A percentile compares a stretch with the other conserved stretches of the same genome.
Evolutionary conservation across 2,329 filamentous ascomycete species (phyloP).

Genomic region (Diaporthe citrichinensis): DNA sequence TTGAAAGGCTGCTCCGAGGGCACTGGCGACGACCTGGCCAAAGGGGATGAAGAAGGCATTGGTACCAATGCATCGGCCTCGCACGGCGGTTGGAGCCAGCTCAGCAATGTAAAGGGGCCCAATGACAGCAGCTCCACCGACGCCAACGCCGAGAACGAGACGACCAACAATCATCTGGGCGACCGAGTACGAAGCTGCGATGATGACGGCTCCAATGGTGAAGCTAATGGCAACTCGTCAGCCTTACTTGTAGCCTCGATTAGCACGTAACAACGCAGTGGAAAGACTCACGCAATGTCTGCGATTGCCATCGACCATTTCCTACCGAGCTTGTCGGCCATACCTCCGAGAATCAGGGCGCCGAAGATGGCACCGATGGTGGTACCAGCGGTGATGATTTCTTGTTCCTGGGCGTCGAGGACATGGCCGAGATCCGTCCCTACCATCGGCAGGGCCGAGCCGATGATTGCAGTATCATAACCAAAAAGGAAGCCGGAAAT

Average conservation of each 20-base stretch:
- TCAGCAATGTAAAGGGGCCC: slow-evolving; percentile 3
- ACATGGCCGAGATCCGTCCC: neutral
- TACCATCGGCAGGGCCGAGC: slow-evolving; percentile 32
- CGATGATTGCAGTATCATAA: slow-evolving; percentile 58
- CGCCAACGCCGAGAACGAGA: slow-evolving; percentile 9
- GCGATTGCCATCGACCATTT: slow-evolving; percentile 9
- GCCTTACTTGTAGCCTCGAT: neutral
- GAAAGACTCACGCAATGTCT: neutral
- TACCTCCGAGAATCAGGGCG: neutral
- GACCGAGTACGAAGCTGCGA: slow-evolving; percentile 10
- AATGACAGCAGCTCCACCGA: slow-evolving; percentile 3
- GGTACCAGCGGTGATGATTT: slow-evolving; percentile 3
- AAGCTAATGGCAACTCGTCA: neutral
- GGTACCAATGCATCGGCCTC: neutral
- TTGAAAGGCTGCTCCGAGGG: slow-evolving; percentile 3
- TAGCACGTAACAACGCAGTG: neutral
- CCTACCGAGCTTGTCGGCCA: slow-evolving; percentile 4
- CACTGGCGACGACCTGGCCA: neutral
- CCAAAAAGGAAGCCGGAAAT: slow-evolving; percentile 64
- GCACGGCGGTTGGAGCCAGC: neutral
- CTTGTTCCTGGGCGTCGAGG: neutral
- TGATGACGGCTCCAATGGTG: neutral
- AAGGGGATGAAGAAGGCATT: slow-evolving; percentile 4
- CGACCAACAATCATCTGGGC: slow-evolving; percentile 6
- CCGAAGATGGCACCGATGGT: slow-evolving; percentile 10